Evolutionary conservation across 1,284 basidiomycete species (phyloP), one percentile per base, ranked within the genome.

Genomic region (Malassezia dermatis): DNA sequence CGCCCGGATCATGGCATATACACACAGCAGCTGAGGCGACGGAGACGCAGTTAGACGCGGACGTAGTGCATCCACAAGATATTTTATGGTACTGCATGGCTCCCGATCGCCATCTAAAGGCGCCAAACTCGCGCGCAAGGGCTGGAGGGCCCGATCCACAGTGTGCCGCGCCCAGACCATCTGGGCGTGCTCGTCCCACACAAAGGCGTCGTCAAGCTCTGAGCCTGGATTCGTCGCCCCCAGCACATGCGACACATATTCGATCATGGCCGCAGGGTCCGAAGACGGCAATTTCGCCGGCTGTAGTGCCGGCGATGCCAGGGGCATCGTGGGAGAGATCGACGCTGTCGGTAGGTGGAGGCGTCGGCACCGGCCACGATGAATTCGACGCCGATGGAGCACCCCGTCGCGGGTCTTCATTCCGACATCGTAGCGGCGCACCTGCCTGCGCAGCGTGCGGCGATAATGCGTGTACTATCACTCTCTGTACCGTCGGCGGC

Each of bases 1-100:
- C 61, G 79, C 80, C 27, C 88, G 80, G 21, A 91, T 80, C 40
- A 89, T 76, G 60, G 83, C 81, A 74, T 87, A 88, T 30, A 84
- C 78, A 46, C 93, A 83, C 66, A 87, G 82, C 59, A 87, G 83
- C n/a, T 80, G 79, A 21, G 37, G 37, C 66, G 90, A 88, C 0
- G 88, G 88, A 69, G 91, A 83, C 12, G 45, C 21, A 34, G 31
- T 11, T 7, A 31, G 19, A 24, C 23, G 49, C 37, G 17, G 32
- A 12, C 34, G 35, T 13, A 51, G 21, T 13, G 41, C 48, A 17
- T 37, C 48, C n/a, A 56, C 24, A 3, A 56, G 13, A n/a, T 28
- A 24, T 8, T 5, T 12, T 5, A 28, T 47, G 3, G 26, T 11
- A 11, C 15, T 24, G 7, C 17, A 21, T 8, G 54, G 42, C 23